phyloP scores from a whole-genome alignment of 2,329 filamentous ascomycete species.

The Diaporthe citriasiana region DNA sequence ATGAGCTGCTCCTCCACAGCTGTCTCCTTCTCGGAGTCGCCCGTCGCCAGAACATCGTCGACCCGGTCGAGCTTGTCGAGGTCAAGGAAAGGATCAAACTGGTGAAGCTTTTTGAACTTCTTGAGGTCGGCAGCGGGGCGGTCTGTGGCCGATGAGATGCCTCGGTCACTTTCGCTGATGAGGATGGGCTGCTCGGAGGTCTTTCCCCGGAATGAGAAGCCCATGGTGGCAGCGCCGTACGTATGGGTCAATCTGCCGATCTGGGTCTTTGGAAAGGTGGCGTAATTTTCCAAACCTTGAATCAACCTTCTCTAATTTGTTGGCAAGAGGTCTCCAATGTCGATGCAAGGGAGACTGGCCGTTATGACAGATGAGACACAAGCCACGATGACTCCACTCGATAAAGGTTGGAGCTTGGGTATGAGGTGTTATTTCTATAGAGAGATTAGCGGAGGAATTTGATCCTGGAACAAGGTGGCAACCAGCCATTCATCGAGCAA shows the following conservation, averaged over 20 bases:
- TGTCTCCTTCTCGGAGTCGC: slow-evolving; percentile 21
- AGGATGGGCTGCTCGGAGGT: slow-evolving; percentile 16
- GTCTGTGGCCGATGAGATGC: background rate
- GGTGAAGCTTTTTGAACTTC: slow-evolving; percentile 33
- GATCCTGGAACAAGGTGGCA: background rate
- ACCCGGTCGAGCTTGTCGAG: slow-evolving; percentile 29
- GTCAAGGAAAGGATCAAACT: slow-evolving; percentile 30
- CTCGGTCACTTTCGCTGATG: slow-evolving; percentile 1
- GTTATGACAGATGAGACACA: background rate
- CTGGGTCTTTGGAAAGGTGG: too few relatives aligned
- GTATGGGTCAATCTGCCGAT: background rate
- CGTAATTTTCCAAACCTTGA: too few relatives aligned
- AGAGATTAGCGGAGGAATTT: background rate
- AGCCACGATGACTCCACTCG: background rate
- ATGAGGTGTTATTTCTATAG: slow-evolving; percentile 5
- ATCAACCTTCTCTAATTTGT: background rate
- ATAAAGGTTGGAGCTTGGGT: background rate
- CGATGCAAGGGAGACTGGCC: background rate
- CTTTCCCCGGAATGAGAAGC: slow-evolving; percentile 31
- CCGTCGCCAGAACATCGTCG: slow-evolving; percentile 23
- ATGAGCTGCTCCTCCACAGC: slow-evolving; percentile 28
- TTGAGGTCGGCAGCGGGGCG: slow-evolving; percentile 3
- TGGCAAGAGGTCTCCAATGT: background rate
- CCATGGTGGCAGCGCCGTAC: background rate
- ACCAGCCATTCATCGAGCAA: background rate